Conservation (phyloP, 2,329 filamentous ascomycete genomes). For the Pseudogymnoascus sp. region DNA sequence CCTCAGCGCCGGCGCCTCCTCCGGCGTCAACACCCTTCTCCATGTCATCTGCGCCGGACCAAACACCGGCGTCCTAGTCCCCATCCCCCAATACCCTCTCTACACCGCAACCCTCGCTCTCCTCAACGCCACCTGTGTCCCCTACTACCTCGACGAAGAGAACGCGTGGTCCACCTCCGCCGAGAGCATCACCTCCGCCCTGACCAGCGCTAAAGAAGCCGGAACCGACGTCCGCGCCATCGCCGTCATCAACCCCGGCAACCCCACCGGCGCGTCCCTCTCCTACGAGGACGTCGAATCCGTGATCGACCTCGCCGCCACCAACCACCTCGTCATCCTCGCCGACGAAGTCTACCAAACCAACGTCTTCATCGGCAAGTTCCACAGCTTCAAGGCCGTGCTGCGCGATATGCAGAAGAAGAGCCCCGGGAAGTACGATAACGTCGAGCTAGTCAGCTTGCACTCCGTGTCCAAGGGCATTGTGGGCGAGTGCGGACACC, state of each 20-base stretch:
- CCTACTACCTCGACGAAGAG: constrained; percentile 86
- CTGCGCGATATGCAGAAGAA: constrained; percentile 74
- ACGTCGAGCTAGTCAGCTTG: constrained; percentile 80
- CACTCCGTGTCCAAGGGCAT: constrained; percentile 97
- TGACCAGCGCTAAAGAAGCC: constrained; percentile 64
- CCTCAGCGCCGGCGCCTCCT: constrained; percentile 83
- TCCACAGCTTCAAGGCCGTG: constrained; percentile 89
- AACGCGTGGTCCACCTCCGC: constrained; percentile 84
- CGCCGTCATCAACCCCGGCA: constrained; percentile 96
- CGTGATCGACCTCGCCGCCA: constrained; percentile 78
- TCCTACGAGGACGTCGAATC: constrained; percentile 67
- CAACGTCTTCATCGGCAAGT: constrained; percentile 91
- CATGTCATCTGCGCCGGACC: constrained; percentile 75
- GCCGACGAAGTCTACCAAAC: constrained; percentile 99
- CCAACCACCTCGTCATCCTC: constrained; percentile 80
- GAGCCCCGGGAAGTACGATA: constrained; percentile 66
- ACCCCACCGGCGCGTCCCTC: constrained; percentile 87
- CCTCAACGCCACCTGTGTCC: constrained; percentile 77
- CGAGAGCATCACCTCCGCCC: constrained; percentile 62
- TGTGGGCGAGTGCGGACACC: constrained; percentile 97
- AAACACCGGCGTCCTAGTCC: constrained; percentile 77
- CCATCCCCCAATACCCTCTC: constrained; percentile 95
- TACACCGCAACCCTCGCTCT: constrained; percentile 90
- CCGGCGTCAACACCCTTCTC: constrained; percentile 88
- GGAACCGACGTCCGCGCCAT: constrained; percentile 86